Base-by-base conservation (phyloP, 345 rosid species). In the Eucalyptus marginata region DNA sequence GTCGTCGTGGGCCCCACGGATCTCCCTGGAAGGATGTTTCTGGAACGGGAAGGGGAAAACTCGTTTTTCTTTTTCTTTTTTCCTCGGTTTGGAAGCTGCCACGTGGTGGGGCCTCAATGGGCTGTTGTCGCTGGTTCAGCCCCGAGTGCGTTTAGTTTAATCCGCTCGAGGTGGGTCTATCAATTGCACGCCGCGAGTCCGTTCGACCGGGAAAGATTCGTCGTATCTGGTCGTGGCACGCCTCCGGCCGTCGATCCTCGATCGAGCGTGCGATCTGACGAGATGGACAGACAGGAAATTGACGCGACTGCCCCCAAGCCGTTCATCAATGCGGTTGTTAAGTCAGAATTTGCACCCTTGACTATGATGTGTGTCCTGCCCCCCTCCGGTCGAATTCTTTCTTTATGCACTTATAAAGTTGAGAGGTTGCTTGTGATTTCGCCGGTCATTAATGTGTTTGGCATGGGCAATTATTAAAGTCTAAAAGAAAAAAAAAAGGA, bases 11-110 rank as follows among this genome's bases (percentile, higher is more conserved):
- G 83, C 43, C 83, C 83, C 83, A 76, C 16, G 27, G 47, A 13
- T 43, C 43, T 36, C 27, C 7, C 47, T 9, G 25, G 15, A 8
- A 14, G 52, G 96, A 96, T 94, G 87, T 91, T 96, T 95, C 96
- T 92, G 93, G 96, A 94, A 94, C 93, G 46, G 87, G 49, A 88
- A 10, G 33, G 83, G 80, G 44, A 17, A 31, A 16, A 9, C 9
- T 7, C 36, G 5, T n/a, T 0, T 13, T n/a, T 64, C 7, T 33
- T 33, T 66, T 66, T 4, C 0, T 3, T 68, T 11, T 5, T 68
- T 5, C 3, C 44, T 17, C 46, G 27, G 83, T 22, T 76, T 40
- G 85, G 86, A 90, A 20, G 52, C 10, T 76, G 92, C 90, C 95
- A 92, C 95, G 92, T 93, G 93, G 92, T 85, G 88, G 87, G 86